Percentiles rank a stretch among this genome's conserved stretches.
These are phyloP conservation scores for Crithidia acanthocephali DNA, from an alignment of 208 protist genomes.

Conservation along the genomic window DNA sequence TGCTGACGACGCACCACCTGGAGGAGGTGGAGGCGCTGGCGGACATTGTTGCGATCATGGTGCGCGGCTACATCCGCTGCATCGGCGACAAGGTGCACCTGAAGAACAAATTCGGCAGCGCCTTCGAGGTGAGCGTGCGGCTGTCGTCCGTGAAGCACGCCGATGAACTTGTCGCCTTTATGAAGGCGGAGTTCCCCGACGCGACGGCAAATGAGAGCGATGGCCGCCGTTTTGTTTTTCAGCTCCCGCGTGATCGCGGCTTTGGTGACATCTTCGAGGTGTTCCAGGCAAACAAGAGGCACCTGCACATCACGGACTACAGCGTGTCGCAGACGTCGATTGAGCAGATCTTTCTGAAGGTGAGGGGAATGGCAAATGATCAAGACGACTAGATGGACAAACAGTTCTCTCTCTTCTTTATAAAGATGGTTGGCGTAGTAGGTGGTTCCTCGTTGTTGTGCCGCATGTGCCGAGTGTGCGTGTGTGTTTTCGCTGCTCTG, in stretches of 20 bases:
- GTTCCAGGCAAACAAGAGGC: slow-evolving; percentile 39
- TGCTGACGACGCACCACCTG: slow-evolving; percentile 94
- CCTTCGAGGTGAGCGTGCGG: slow-evolving; percentile 62
- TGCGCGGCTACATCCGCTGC: slow-evolving; percentile 75
- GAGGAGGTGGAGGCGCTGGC: slow-evolving; percentile 93
- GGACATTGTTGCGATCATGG: slow-evolving; percentile 79
- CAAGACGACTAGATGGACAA: no score
- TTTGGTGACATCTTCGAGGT: slow-evolving; percentile 46
- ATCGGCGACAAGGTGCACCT: slow-evolving; percentile 81
- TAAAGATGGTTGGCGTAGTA: no score
- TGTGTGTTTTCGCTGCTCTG: no score
- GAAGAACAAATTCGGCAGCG: slow-evolving; percentile 69
- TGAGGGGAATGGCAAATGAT: no score
- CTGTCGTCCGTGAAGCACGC: slow-evolving; percentile 18
- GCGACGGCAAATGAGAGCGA: slow-evolving; percentile 46
- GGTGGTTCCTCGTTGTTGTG: no score
- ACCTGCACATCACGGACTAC: slow-evolving; percentile 71
- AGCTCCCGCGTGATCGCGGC: slow-evolving; percentile 36
- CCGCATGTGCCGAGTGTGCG: no score
- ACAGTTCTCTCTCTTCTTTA: no score
- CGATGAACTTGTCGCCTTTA: slow-evolving; percentile 27
- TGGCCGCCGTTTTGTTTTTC: slow-evolving; percentile 52
- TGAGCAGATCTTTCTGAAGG: slow-evolving; percentile 80
- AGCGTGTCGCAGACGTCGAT: slow-evolving; percentile 80
- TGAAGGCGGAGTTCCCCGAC: slow-evolving; percentile 36